Evolutionary conservation across 805 yeast genomes (phyloP), one percentile per base, ranked within the genome.

Genomic region (Nakazawaea wyomingensis): DNA sequence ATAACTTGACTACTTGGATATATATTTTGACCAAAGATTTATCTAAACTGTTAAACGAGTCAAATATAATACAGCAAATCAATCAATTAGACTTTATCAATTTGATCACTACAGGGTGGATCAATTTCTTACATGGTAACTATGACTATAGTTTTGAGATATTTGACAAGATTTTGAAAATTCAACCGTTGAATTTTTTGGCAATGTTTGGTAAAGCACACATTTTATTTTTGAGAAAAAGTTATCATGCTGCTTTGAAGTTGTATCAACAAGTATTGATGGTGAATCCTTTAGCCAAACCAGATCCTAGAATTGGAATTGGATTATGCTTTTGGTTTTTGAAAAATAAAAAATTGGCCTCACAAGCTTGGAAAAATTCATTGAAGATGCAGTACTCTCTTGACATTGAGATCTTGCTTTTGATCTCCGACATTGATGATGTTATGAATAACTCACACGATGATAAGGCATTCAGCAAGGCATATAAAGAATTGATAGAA

Each of bases 291-390:
- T 59, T 83, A 29, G 65, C 84, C 52, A 75, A 76, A 52, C 97
- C 98, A 4, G 97, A 91, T 64, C 95, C 97, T 16, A 73, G 99
- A 61, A 74, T 93, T 47, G 99, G 98, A 22, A 78, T 91, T 48
- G 99, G 99, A 28, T 66, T 93, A 50, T 90, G 97, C 61, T 91
- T 82, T 58, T 93, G 97, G 97, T 77, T 77, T 47, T 66, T 93
- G 48, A 83, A 83, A 41, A 95, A 87, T 59, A 75, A 77, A 49
- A 74, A 74, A 40, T 74, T 87, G 67, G 98, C 99, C 0, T 56
- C 74, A 5, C 66, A 68, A 39, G 83, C 98, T 0, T 93, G 98
- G 97, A 74, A 76, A 48, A 75, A 97, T 55, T 74, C 87, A 1
- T 63, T 80, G 26, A 84, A 82, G 56, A 61, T 91, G 33, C 77